Evolutionary conservation across 495 filamentous ascomycete species (phyloP).

Genomic region (Penicillium daleae): DNA sequence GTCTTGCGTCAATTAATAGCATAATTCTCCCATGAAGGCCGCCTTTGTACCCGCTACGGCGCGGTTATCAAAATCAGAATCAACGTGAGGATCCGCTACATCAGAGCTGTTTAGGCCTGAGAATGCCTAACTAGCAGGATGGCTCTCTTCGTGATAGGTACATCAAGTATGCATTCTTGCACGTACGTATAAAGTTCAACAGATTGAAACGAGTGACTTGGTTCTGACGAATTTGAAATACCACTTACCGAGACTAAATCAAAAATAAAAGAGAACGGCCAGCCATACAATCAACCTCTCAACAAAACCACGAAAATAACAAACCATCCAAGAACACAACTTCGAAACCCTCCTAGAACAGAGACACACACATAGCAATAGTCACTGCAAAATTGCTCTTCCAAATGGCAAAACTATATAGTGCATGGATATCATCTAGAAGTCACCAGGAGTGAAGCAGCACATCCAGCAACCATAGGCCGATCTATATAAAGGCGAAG

Average conservation of each 20-base stretch:
- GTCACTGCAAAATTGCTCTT: background rate
- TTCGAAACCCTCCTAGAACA: background rate
- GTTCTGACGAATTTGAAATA: background rate
- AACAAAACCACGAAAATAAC: background rate
- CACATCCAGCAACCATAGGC: slow-evolving; percentile 26
- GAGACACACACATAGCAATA: background rate
- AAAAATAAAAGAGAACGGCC: background rate
- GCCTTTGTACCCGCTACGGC: background rate
- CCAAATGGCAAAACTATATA: background rate
- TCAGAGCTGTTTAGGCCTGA: too few species aligned
- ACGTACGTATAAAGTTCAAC: too few species aligned
- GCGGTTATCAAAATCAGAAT: background rate
- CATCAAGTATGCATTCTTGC: too few species aligned
- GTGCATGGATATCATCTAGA: slow-evolving; percentile 1
- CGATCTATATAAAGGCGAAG: slow-evolving; percentile 16
- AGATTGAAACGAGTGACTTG: background rate
- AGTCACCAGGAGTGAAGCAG: slow-evolving; percentile 29
- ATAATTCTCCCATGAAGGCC: background rate
- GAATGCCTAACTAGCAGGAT: too few species aligned
- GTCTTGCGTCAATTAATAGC: background rate
- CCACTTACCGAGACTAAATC: background rate
- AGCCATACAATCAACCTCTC: slow-evolving; percentile 1
- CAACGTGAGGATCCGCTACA: background rate
- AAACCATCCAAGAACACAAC: background rate
- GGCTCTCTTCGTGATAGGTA: too few species aligned